Base-by-base conservation (phyloP, 805 yeast species). In the Spathaspora hagerdaliae region DNA sequence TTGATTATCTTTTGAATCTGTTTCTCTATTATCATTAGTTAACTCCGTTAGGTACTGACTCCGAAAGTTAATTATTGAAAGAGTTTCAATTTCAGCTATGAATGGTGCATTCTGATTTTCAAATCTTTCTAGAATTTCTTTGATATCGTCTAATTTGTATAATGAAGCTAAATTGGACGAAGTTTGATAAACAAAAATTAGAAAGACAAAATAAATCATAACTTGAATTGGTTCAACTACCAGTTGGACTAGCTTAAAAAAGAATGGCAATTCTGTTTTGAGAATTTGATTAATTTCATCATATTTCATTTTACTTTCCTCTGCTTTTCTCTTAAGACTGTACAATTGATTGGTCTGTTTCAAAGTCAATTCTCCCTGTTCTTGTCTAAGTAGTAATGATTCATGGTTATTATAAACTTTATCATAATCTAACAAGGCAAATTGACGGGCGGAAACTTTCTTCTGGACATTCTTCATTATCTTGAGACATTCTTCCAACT, bases 251-350 rank as follows among this genome's bases (percentile, higher is more conserved):
- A 73, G 55, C 6, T 58, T 45, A 45, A 73, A 64, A 40, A 78
- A 73, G 3, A 48, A 41, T 0, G 84, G 83, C 1, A 81, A 53
- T 36, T 79, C 85, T 29, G 46, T 47, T 46, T 77, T 76, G 48
- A 81, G 60, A 3, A 51, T 42, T 5, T 54, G 49, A 53, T 78
- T 76, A 32, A 68, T 49, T 9, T 48, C 40, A 2, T 71, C 70
- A 51, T 71, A 77, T 41, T 50, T 50, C 1, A 35, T 44, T 34
- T 57, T 58, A 12, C 42, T 43, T 1, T 45, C 59, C 4, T 54
- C 60, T 24, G 64, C 33, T 54, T 71, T 55, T 47, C 63, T 46
- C 51, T 65, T 49, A 52, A 62, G 43, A 41, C 49, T 45, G 39
- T 48, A 51, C 24, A 60, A 44, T 15, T 55, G 59, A 35, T 57